Base-by-base conservation (phyloP, 331 rosid genomes). In the Ulmus americana region DNA sequence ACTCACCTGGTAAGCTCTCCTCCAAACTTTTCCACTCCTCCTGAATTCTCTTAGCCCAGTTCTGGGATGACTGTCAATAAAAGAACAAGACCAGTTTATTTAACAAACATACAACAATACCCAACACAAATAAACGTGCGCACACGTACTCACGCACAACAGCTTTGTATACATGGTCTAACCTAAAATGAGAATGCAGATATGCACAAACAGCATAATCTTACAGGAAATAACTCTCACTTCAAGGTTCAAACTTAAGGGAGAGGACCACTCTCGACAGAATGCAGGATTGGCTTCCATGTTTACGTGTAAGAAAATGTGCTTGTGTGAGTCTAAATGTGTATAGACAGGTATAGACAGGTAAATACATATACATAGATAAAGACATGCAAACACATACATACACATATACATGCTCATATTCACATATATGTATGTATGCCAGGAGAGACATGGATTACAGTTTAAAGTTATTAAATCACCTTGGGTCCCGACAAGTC, bases 11-110 rank as follows among this genome's bases (percentile, higher is more conserved):
- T 77, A 88, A 77, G 76, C 75, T 78, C 60, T 78, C 84, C 78
- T 84, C 84, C 76, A 88, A 76, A 46, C 82, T 84, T 69, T 86
- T 84, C 96, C 96, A 88, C 71, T 88, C 96, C 11, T 84, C 96
- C 77, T 80, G 96, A 59, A 88, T 75, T 76, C 71, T 80, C 76
- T 88, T 88, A 2, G 87, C 85, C 96, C 96, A 88, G 51, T 81
- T 76, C 85, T 79, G 86, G 39, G 76, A 76, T 46, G 82, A 73
- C 95, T 84, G 74, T 64, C 39, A 67, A 55, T 14, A 51, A 70
- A 47, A 65, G 45, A 65, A 49, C 35, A 4, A 45, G 4, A 54
- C 51, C 55, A 55, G 55, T 46, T 52, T 15, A 62, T 12, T 35
- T 43, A 16, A 45, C 50, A 48, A 68, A 66, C 52, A 48, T 2